These are phyloP conservation scores for Perkinsus chesapeaki DNA, from an alignment of 169 alveolate genomes.

Conservation along the genomic window DNA sequence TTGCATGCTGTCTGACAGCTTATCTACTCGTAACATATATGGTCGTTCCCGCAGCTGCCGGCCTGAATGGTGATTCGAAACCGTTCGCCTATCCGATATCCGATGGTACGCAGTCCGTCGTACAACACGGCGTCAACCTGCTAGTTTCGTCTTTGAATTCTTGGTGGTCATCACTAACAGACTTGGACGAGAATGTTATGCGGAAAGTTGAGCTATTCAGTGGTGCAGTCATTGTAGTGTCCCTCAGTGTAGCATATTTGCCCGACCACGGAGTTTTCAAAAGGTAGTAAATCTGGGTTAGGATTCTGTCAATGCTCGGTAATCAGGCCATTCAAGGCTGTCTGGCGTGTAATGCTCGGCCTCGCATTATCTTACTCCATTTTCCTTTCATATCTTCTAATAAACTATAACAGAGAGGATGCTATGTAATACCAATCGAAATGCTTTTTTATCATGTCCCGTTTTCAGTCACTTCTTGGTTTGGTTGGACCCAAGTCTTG, in stretches of 20 bases:
- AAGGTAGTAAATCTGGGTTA: not conserved
- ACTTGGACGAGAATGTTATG: not conserved
- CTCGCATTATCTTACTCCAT: not conserved
- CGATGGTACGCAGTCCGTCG: not conserved
- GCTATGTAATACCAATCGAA: not conserved
- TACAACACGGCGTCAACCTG: not conserved
- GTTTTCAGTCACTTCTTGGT: conserved; percentile 31
- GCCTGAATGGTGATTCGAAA: not conserved
- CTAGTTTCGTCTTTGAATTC: not conserved
- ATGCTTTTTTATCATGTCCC: not conserved
- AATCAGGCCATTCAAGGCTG: not conserved
- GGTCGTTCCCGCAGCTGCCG: not conserved
- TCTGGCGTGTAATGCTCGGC: not conserved
- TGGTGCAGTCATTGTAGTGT: not conserved
- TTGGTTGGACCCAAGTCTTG: conserved; percentile 59
- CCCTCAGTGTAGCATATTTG: not conserved
- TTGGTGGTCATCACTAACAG: not conserved
- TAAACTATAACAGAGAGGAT: not conserved
- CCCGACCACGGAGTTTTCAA: not conserved
- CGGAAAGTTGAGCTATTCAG: not conserved
- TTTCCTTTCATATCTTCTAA: not conserved
- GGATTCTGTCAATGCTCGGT: not conserved
- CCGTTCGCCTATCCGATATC: not conserved
- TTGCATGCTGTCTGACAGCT: too few species aligned
- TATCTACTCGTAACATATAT: too few species aligned